A percentile compares a stretch with the other conserved stretches of the same genome.
These are phyloP conservation scores for Globisporangium viniferum DNA, from an alignment of 352 stramenopile species.

Conservation along the genomic window DNA sequence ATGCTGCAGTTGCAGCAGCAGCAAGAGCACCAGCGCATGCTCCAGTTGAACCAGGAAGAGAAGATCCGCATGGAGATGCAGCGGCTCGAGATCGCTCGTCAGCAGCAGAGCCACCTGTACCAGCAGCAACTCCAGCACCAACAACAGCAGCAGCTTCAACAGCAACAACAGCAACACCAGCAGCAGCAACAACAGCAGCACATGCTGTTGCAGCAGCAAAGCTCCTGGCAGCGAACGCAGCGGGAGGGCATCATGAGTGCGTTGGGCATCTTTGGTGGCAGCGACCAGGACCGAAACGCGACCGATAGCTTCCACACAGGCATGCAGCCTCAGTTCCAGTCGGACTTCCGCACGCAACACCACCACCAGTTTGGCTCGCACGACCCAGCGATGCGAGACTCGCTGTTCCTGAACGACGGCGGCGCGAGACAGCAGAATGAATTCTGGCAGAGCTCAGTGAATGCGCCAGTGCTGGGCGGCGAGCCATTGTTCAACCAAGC, in stretches of 20 bases:
- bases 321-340: slow-evolving; percentile 53
- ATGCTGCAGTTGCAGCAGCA: slow-evolving; percentile 65
- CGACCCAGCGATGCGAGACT: slow-evolving; percentile 20
- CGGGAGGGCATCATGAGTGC: slow-evolving; percentile 78
- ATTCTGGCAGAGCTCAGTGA: slow-evolving; percentile 15
- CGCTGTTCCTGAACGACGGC: slow-evolving; percentile 31
- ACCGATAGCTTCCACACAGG: slow-evolving; percentile 31
- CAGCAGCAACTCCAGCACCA: slow-evolving; percentile 52
- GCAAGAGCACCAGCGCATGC: slow-evolving; percentile 65
- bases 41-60: slow-evolving; percentile 66
- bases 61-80: slow-evolving; percentile 86
- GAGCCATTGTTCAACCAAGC: slow-evolving; percentile 6
- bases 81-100: slow-evolving; percentile 62
- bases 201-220: slow-evolving; percentile 73
- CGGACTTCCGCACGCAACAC: slow-evolving; percentile 43
- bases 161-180: slow-evolving; percentile 46
- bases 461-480: slow-evolving; percentile 1
- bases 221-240: slow-evolving; percentile 70
- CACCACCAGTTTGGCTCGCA: slow-evolving; percentile 31
- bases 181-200: slow-evolving; percentile 69
- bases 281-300: slow-evolving; percentile 19
- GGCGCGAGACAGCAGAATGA: slow-evolving; percentile 15
- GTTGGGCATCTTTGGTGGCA: slow-evolving; percentile 59
- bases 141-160: slow-evolving; percentile 41
- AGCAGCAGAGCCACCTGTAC: slow-evolving; percentile 62